Evolutionary conservation across 768 basidiomycete genomes (phyloP), one percentile per base, ranked within the genome.

Genomic region (Pisolithus albus): DNA sequence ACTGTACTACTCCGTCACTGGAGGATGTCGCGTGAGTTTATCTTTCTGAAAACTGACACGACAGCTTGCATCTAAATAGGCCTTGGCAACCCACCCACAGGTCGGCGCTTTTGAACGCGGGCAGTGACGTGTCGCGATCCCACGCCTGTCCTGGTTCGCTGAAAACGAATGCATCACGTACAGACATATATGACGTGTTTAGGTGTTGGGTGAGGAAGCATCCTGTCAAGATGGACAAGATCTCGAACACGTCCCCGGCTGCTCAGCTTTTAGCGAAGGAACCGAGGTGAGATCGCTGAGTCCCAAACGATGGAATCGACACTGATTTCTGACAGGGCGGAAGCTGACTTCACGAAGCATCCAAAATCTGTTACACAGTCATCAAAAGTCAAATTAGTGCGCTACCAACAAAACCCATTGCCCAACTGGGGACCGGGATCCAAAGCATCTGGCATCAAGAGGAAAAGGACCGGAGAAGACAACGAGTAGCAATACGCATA

Each of bases 371-470:
- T 79, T 2, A 80, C 79, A 7, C 67, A 77, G 13, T 77, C 82
- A 6, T 78, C 79, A 18, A 80, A 81, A 51, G 72, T 88, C 52
- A 91, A 89, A 57, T 71, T 95, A 7, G 88, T 94, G 1, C 77
- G 92, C 37, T 96, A 94, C 68, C 92, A 95, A 66, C 80, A 82
- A 55, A 97, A 96, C 62, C 96, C 95, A 5, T 76, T 82, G n/a
- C 76, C 82, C 2, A 78, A 96, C 64, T 99, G 96, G 96, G 95
- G 95, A 0, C 96, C 95, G 0, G 88, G 80, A 15, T 75, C 77
- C 49, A 85, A 76, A 60, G 86, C 87, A 4, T 70, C 61, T 19
- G 65, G 66, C 23, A 68, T 70, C n/a, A 62, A 72, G 55, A 61
- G 72, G 13, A 64, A 62, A 53, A 46, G 51, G 15, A 56, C 36